Percentiles rank a stretch among this genome's conserved stretches.
phyloP scores from a whole-genome alignment of 768 basidiomycete species.

The Boletus coccyginus region DNA sequence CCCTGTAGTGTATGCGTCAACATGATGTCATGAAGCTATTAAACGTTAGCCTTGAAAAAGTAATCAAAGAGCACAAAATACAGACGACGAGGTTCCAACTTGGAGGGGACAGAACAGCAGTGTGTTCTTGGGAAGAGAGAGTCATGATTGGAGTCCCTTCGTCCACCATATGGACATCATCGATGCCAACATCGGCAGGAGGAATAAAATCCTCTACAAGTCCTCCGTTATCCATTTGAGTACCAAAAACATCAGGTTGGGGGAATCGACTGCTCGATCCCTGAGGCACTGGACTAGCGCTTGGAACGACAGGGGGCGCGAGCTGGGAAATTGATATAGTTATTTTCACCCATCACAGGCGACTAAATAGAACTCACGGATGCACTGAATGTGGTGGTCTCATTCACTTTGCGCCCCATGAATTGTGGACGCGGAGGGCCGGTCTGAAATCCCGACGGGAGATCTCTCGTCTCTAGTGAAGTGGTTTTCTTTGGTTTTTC shows the following conservation, averaged over 20 bases:
- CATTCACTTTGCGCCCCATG: conserved; percentile 18
- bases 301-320: conserved; percentile 19
- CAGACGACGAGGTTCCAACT: conserved; percentile 59
- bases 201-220: conserved; percentile 11
- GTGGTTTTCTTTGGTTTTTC: conserved; percentile 19
- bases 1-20: conserved; percentile 50
- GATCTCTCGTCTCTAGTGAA: conserved; percentile 15
- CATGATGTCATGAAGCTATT: conserved; percentile 59
- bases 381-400: not conserved
- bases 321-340: conserved; percentile 1
- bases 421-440: conserved; percentile 20
- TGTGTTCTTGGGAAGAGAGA: conserved; percentile 26
- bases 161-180: conserved; percentile 37
- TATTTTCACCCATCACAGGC: not conserved
- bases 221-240: conserved; percentile 11
- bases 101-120: conserved; percentile 37
- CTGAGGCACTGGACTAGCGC: conserved; percentile 21
- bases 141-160: conserved; percentile 14
- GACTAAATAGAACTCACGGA: conserved; percentile 2
- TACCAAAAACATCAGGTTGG: conserved; percentile 22
- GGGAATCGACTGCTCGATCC: conserved; percentile 2
- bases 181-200: conserved; percentile 20
- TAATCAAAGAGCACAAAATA: conserved; percentile 1
- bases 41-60: conserved; percentile 2
- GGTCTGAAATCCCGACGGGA: conserved; percentile 27